A percentile compares a stretch with the other conserved stretches of the same genome.
Evolutionary conservation across 768 basidiomycete species (phyloP).

Genomic region (Serendipita sp.): DNA sequence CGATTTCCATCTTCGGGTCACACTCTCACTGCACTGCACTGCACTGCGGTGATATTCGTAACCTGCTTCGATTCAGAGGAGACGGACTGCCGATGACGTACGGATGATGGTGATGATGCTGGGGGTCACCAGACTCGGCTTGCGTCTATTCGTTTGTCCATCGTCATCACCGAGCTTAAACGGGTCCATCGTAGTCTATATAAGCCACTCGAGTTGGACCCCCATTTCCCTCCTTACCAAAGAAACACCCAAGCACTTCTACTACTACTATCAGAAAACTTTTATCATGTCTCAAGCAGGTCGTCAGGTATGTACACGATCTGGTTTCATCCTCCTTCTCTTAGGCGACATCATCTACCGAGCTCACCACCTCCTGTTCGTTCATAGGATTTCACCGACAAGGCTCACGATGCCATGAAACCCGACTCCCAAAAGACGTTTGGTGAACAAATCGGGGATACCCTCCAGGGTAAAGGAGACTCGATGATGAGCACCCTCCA

Average conservation of each 20-base stretch:
- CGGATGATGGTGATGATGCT: too few relatives aligned
- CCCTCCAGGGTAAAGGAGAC: neutral
- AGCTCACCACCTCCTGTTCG: neutral
- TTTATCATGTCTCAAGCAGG: neutral
- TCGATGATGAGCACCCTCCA: neutral
- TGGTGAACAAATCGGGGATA: conserved; percentile 5
- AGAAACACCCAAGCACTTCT: neutral
- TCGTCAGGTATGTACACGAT: neutral
- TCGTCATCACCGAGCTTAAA: too few relatives aligned
- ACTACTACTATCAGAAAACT: too few relatives aligned
- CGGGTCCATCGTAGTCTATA: too few relatives aligned
- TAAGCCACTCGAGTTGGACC: neutral
- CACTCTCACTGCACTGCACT: too few relatives aligned
- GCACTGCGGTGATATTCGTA: too few relatives aligned
- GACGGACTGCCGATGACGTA: too few relatives aligned
- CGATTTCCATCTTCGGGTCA: too few relatives aligned
- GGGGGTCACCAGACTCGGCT: too few relatives aligned
- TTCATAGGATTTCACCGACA: conserved; percentile 2
- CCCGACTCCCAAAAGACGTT: conserved; percentile 5
- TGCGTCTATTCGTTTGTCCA: too few relatives aligned
- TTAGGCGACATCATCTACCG: too few relatives aligned
- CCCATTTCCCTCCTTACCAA: neutral
- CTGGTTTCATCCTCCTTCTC: neutral
- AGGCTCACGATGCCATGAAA: neutral
- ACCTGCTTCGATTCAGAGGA: too few relatives aligned